phyloP scores from a whole-genome alignment of 2,329 filamentous ascomycete genomes.

The Aureobasidium sp. region DNA sequence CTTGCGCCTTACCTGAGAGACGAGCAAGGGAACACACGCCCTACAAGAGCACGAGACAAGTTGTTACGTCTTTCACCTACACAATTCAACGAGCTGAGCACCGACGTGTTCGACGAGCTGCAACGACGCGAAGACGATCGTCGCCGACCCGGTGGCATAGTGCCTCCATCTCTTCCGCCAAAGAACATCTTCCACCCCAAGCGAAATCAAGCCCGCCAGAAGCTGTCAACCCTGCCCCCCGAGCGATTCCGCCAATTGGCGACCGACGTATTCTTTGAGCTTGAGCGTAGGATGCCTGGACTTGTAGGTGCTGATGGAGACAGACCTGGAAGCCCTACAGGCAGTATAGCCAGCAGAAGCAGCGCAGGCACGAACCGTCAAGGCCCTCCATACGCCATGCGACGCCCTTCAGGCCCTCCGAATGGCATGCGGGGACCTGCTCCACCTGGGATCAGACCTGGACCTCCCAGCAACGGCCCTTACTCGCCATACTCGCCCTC shows the following conservation, averaged over 20 bases:
- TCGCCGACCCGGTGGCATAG: conserved; percentile 40
- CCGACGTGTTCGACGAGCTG: conserved; percentile 94
- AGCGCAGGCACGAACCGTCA: conserved; percentile 19
- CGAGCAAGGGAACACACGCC: conserved; percentile 64
- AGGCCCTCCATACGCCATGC: conserved; percentile 29
- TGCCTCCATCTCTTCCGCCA: conserved; percentile 71
- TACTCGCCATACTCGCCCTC: conserved; percentile 34
- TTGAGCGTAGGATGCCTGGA: conserved; percentile 81
- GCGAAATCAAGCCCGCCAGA: conserved; percentile 93
- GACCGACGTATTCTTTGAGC: conserved; percentile 91
- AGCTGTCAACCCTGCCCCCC: conserved; percentile 80
- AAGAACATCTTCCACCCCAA: conserved; percentile 90
- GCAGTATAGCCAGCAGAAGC: conserved; percentile 46
- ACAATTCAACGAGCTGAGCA: conserved; percentile 95
- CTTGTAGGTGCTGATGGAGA: conserved; percentile 66
- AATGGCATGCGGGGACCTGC: conserved; percentile 25
- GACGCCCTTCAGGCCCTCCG: conserved; percentile 30
- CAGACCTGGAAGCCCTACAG: conserved; percentile 61
- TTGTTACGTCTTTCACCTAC: conserved; percentile 79
- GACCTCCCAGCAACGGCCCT: conserved; percentile 5
- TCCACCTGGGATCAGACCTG: conserved; percentile 9
- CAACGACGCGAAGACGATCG: conserved; percentile 69
- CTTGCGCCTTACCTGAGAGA: conserved; percentile 64
- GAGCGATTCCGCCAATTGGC: conserved; percentile 85
- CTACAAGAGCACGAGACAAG: conserved; percentile 91